A percentile compares a stretch with the other conserved stretches of the same genome.
These are phyloP conservation scores for Psophocarpus tetragonolobus DNA, from an alignment of 306 rosid genomes.

Conservation along the genomic window DNA sequence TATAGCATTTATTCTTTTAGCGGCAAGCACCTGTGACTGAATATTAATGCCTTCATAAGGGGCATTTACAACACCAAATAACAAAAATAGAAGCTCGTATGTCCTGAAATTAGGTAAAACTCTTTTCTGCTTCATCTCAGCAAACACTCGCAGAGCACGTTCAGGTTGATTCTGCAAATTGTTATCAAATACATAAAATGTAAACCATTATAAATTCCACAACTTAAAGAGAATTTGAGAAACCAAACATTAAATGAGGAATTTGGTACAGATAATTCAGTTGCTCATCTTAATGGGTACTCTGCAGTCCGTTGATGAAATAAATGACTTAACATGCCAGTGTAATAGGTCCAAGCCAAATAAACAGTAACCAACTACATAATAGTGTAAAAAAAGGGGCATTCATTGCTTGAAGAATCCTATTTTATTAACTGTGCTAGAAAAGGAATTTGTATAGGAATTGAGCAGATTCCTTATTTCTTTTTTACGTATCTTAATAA, in stretches of 20 bases:
- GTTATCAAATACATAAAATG: constrained; percentile 25
- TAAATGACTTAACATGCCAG: constrained; percentile 17
- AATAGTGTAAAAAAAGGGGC: constrained; percentile 10
- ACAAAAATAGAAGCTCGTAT: constrained; percentile 67
- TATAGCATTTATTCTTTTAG: constrained; percentile 69
- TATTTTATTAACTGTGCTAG: constrained; percentile 4
- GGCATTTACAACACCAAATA: constrained; percentile 78
- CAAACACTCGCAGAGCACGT: constrained; percentile 65
- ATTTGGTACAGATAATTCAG: constrained; percentile 11
- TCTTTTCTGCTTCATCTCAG: constrained; percentile 68
- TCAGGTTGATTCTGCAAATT: constrained; percentile 80
- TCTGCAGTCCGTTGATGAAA: constrained; percentile 34
- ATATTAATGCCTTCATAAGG: constrained; percentile 69
- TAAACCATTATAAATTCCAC: constrained; percentile 13
- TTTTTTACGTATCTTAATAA: not conserved
- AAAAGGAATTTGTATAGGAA: not conserved
- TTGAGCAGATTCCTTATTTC: not conserved
- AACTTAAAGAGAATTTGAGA: not conserved
- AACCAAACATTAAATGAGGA: constrained; percentile 1
- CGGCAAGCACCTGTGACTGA: constrained; percentile 62
- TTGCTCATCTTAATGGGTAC: constrained; percentile 19
- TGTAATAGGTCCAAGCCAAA: constrained; percentile 20
- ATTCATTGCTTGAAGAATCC: not conserved
- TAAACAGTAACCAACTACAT: constrained; percentile 8
- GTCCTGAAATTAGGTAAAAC: constrained; percentile 70